These are phyloP conservation scores for Dictyostelium firmibasis DNA, from an alignment of 78 protist species.

Conservation along the genomic window DNA sequence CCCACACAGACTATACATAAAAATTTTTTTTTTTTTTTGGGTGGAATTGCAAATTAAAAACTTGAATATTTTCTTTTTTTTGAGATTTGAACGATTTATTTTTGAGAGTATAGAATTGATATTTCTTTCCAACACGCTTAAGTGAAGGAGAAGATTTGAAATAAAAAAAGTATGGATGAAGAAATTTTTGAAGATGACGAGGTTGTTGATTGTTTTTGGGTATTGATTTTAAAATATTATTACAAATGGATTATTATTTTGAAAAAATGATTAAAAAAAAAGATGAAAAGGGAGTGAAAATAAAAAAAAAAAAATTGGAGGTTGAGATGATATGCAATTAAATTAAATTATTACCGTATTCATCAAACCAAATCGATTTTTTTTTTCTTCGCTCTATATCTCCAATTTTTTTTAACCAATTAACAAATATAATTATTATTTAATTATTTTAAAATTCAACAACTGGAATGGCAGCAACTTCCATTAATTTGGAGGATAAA, in stretches of 20 bases:
- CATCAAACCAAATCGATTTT: neutral
- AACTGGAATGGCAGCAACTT: constrained; percentile 68
- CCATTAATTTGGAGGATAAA: constrained; percentile 43
- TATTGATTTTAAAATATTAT: neutral
- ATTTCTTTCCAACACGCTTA: constrained; percentile 4
- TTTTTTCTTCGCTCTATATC: neutral
- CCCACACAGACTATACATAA: neutral
- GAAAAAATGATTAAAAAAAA: neutral
- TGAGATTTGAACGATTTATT: neutral
- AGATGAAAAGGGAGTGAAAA: neutral
- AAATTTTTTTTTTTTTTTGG: neutral
- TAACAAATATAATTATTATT: neutral
- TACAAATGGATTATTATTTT: neutral
- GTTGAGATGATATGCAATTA: neutral
- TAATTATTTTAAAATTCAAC: constrained; percentile 52
- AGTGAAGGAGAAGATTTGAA: constrained; percentile 1
- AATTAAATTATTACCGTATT: neutral
- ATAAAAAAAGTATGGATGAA: neutral
- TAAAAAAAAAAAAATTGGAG: neutral
- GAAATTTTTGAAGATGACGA: neutral
- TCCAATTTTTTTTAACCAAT: neutral
- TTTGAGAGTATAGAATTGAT: neutral
- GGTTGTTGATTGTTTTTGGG: neutral
- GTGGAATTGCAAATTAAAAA: neutral
- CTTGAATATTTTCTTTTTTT: neutral